Conservation (phyloP, 1,284 basidiomycete genomes). For the Tausonia pullulans region DNA sequence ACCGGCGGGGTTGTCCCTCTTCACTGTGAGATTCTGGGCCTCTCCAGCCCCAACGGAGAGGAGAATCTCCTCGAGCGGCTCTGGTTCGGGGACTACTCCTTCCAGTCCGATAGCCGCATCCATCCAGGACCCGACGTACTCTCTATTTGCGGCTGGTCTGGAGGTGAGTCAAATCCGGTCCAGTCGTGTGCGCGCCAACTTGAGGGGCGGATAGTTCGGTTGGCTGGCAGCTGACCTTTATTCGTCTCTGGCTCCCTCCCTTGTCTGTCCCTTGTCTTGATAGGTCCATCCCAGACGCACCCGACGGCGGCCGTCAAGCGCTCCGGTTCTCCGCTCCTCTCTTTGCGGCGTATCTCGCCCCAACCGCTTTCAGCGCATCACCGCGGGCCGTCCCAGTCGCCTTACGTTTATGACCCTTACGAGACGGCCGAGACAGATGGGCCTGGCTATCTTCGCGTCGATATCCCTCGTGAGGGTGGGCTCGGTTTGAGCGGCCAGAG, state of each 20-base stretch:
- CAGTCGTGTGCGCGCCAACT: background rate
- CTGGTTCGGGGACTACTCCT: slow-evolving; percentile 14
- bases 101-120: background rate
- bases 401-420: no score
- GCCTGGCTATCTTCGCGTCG: no score
- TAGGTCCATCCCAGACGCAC: background rate
- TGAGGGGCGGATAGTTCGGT: background rate
- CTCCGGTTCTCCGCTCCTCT: no score
- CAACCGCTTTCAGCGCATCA: no score
- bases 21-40: slow-evolving; percentile 3
- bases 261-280: background rate
- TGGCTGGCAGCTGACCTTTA: no score
- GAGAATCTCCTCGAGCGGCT: slow-evolving; percentile 6
- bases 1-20: background rate
- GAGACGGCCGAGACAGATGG: no score
- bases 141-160: background rate
- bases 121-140: background rate
- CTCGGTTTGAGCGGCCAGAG: no score
- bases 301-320: no score
- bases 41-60: background rate
- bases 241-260: background rate
- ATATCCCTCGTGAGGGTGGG: no score
- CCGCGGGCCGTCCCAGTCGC: no score
- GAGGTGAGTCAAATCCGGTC: background rate
- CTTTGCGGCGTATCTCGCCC: no score